Base-by-base conservation (phyloP, 1,284 basidiomycete species). In the Boletus semigastroideus region DNA sequence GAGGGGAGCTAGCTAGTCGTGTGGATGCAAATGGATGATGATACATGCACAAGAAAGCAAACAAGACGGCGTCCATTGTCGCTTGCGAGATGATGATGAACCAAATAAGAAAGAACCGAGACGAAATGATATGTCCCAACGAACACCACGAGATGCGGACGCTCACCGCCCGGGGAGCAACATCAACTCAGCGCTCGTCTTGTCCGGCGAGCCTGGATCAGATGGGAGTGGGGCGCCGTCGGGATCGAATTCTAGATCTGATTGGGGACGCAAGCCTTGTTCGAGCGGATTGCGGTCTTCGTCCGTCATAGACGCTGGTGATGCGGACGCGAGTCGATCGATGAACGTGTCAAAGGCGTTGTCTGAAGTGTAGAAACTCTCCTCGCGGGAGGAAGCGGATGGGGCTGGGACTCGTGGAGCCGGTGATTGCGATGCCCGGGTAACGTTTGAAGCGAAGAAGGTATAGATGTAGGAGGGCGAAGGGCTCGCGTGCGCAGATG, bases 391-490 rank as follows among this genome's bases (percentile, higher is more conserved):
- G 1, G 48, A 47, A 10, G 52, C 47, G 13, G 38, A 30, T 8
- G 27, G 33, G 19, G 27, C 30, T 14, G 22, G 19, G 11, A 20
- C 20, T 36, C 49, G 52, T 47, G 68, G 67, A 13, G 52, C 42
- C 47, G 68, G 70, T 5, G 59, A 44, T 4, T 69, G 72, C 2
- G 68, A 63, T 2, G 61, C 49, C 14, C 52, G 50, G 1, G 75
- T 70, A 27, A 80, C 78, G 30, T 72, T 67, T 42, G 66, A 62
- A 17, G 75, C 58, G 54, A 81, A 76, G 66, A 80, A 78, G 3
- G 77, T 78, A 59, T 78, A 78, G 38, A 77, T 64, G 52, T 71
- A 73, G 11, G 65, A 58, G 22, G 66, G 56, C 1, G 70, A 52
- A 17, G 63, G 41, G 33, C 51, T 54, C 36, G 59, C 45, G 39